Conservation (phyloP, 495 filamentous ascomycete species). For the Penicillium canescens region DNA sequence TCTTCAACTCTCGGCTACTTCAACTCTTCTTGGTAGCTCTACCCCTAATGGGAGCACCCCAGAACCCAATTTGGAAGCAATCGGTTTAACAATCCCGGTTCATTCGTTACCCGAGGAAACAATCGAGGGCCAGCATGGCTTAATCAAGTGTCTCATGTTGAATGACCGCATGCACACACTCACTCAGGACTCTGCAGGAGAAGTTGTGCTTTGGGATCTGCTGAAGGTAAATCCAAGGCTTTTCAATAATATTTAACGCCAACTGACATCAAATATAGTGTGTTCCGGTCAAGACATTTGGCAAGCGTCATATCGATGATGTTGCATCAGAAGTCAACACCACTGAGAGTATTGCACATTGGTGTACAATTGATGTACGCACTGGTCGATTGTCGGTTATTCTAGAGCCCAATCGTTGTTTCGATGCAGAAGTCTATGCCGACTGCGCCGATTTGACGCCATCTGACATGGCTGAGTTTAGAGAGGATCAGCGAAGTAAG, state of each 20-base stretch:
- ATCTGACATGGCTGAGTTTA: slow-evolving; percentile 71
- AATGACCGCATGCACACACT: slow-evolving; percentile 89
- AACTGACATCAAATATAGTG: slow-evolving; percentile 55
- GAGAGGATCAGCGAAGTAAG: slow-evolving; percentile 94
- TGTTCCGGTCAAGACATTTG: slow-evolving; percentile 79
- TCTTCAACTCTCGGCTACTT: slow-evolving; percentile 79
- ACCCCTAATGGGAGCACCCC: slow-evolving; percentile 52
- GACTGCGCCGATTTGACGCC: slow-evolving; percentile 69
- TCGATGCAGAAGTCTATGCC: slow-evolving; percentile 96
- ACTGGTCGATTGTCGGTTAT: slow-evolving; percentile 90
- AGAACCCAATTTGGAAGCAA: slow-evolving; percentile 59
- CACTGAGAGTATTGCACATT: slow-evolving; percentile 82
- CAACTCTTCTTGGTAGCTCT: slow-evolving; percentile 62
- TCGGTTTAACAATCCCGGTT: slow-evolving; percentile 61
- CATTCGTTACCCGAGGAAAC: slow-evolving; percentile 78
- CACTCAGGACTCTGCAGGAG: slow-evolving; percentile 91
- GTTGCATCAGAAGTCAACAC: slow-evolving; percentile 88
- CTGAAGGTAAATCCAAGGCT: slow-evolving; percentile 58
- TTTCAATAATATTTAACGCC: background rate
- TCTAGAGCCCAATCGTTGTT: slow-evolving; percentile 92
- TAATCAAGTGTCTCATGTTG: slow-evolving; percentile 89
- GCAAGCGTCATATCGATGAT: slow-evolving; percentile 90
- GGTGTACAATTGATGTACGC: slow-evolving; percentile 92
- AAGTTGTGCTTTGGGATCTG: slow-evolving; percentile 96
- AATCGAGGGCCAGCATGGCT: slow-evolving; percentile 91